Conservation (phyloP, 176 grass and related monocot genomes). For the Bonia amplexicaulis region DNA sequence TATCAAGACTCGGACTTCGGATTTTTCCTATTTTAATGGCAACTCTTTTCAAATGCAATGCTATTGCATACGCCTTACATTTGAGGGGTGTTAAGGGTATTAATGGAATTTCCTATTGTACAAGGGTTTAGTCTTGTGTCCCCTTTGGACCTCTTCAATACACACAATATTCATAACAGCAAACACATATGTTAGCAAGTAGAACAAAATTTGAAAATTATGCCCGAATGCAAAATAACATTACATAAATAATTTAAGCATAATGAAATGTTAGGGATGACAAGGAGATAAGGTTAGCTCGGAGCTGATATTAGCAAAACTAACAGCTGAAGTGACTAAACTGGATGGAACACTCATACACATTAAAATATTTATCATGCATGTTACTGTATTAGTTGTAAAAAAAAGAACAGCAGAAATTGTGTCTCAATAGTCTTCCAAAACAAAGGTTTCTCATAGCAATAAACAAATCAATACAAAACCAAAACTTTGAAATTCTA, state of each 20-base stretch:
- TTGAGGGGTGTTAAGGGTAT: too few species aligned
- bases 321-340: neutral
- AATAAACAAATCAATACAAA: neutral
- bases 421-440: neutral
- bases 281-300: neutral
- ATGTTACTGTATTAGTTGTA: neutral
- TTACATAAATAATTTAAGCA: constrained; percentile 5
- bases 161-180: too few species aligned
- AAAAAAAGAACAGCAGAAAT: neutral
- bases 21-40: too few species aligned
- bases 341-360: neutral
- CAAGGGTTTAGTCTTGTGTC: too few species aligned
- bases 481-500: neutral
- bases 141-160: too few species aligned
- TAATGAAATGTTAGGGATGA: neutral
- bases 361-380: neutral
- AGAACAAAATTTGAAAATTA: constrained; percentile 15
- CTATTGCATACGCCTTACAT: too few species aligned
- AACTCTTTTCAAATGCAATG: too few species aligned
- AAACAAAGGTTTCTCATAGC: neutral
- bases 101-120: too few species aligned
- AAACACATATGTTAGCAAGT: constrained; percentile 7
- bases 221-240: neutral
- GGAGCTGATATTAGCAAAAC: neutral
- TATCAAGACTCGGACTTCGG: too few species aligned